Evolutionary conservation across 306 rosid genomes (phyloP), one percentile per base, ranked within the genome.

Genomic region (Carpinus viminea): DNA sequence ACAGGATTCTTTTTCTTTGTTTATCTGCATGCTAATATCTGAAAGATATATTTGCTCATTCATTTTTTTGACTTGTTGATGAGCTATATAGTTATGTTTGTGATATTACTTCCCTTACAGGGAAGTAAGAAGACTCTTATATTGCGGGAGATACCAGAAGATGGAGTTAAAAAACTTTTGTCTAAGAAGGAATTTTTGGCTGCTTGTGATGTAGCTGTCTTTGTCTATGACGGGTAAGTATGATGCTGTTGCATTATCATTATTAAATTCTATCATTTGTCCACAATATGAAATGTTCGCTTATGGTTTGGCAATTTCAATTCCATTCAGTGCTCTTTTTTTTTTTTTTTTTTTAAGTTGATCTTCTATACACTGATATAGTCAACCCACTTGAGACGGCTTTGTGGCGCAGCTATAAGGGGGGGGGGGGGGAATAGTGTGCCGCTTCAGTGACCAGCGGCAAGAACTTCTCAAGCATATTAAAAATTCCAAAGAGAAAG

Each of bases 131-230:
- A 87, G 85, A 91, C 91, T 61, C 96, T 95, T 78, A 82, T 95
- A 68, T 83, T 95, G 83, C 86, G 93, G 78, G 98, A 95, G 92
- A 92, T 95, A 78, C 97, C 98, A 55, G 98, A 92, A 79, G 87
- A 81, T 64, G 82, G 77, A 85, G 88, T 90, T 15, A 82, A 87
- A 10, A 75, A 72, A 48, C 72, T 78, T 77, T 81, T 95, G 74
- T 85, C 89, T 64, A 80, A 83, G 51, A 83, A 83, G 85, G 93
- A 93, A 75, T 92, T 74, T 89, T 89, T 95, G 84, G 96, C 97
- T 62, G 85, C 87, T 26, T 95, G 96, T 74, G 98, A 95, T 78
- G 98, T 90, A 65, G 98, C 98, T 81, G 88, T 90, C 77, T 95
- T 95, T 72, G 96, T 95, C 79, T 89, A 88, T 83, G 97, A 92